phyloP scores from a whole-genome alignment of 306 rosid species.

The Astragalus membranaceus region DNA sequence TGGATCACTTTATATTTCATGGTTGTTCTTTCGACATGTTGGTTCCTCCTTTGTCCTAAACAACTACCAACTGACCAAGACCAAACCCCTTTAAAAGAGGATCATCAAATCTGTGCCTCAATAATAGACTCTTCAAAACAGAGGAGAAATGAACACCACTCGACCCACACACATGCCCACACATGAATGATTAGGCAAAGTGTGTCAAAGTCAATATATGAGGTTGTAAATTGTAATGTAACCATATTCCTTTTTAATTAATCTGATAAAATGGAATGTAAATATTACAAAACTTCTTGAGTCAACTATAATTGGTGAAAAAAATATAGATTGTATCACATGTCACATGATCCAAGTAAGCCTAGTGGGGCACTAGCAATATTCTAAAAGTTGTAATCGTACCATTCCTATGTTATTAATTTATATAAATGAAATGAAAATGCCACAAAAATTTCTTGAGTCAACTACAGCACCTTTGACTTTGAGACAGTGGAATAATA shows the following conservation, averaged over 20 bases:
- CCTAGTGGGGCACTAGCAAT: neutral
- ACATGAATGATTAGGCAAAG: neutral
- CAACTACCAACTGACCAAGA: neutral
- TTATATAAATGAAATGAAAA: constrained; percentile 4
- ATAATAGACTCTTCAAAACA: neutral
- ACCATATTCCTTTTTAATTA: neutral
- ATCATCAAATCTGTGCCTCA: neutral
- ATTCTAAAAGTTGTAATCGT: neutral
- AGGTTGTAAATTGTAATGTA: neutral
- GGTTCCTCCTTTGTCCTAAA: neutral
- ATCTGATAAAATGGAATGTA: neutral
- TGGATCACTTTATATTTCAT: neutral
- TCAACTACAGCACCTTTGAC: neutral
- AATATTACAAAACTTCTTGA: neutral
- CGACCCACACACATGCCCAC: neutral
- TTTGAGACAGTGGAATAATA: neutral
- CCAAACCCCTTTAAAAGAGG: neutral
- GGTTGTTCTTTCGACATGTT: neutral
- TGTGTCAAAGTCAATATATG: neutral
- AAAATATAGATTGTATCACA: neutral
- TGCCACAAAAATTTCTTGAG: neutral
- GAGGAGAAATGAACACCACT: neutral
- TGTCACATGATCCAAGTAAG: neutral
- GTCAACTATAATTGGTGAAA: neutral
- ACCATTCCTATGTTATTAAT: neutral